Evolutionary conservation across 768 basidiomycete species (phyloP).

Genomic region (Xerocomellus intermedius): DNA sequence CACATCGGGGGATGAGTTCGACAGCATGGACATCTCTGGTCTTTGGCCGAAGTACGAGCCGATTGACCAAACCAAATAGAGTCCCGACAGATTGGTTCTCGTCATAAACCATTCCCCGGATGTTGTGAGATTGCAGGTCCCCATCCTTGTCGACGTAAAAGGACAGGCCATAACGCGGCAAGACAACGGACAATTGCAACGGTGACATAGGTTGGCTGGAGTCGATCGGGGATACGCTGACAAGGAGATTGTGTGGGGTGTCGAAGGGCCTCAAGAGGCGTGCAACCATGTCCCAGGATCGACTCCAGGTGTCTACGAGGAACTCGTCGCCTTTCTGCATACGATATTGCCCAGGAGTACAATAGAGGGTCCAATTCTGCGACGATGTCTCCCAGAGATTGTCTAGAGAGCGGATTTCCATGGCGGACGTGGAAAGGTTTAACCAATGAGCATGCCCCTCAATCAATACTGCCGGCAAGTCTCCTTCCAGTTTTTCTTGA

Average conservation of each 20-base stretch:
- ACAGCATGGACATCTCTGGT: neutral
- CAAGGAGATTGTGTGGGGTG: constrained; percentile 16
- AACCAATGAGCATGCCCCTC: constrained; percentile 31
- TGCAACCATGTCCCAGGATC: constrained; percentile 28
- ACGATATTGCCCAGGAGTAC: constrained; percentile 4
- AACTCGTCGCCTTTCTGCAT: constrained; percentile 1
- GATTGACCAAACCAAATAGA: constrained; percentile 42
- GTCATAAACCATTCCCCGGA: constrained; percentile 44
- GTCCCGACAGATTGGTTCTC: constrained; percentile 40
- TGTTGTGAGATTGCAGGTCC: constrained; percentile 40
- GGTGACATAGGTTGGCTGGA: neutral
- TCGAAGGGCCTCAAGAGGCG: constrained; percentile 26
- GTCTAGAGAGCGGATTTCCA: constrained; percentile 30
- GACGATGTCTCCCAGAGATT: constrained; percentile 24
- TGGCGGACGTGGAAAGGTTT: constrained; percentile 16
- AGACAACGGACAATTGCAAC: constrained; percentile 24
- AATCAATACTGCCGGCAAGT: constrained; percentile 27
- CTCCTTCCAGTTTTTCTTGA: constrained; percentile 16
- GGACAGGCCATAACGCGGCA: constrained; percentile 42
- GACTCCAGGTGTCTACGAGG: constrained; percentile 30
- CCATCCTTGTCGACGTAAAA: constrained; percentile 37
- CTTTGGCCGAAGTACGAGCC: constrained; percentile 39
- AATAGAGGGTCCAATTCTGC: constrained; percentile 28
- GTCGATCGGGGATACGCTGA: constrained; percentile 7
- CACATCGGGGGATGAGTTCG: constrained; percentile 16